Conservation (phyloP, 768 basidiomycete genomes). For the Daedaleopsis sinensis region DNA sequence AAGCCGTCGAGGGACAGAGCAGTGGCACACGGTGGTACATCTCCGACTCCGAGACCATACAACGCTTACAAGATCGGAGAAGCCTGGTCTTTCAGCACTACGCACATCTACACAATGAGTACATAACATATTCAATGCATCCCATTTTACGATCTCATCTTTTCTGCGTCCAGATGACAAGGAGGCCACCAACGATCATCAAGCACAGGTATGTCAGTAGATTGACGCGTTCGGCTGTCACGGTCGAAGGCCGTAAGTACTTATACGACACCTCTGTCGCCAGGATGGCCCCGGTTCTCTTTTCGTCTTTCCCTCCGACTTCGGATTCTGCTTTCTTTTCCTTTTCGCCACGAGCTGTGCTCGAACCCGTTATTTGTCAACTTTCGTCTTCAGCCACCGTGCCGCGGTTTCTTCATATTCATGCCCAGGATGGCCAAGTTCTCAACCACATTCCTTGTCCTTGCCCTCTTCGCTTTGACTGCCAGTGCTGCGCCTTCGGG, state of each 20-base stretch:
- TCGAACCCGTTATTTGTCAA: neutral
- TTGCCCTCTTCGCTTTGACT: neutral
- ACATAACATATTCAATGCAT: too few species aligned
- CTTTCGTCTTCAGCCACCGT: neutral
- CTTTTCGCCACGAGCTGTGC: neutral
- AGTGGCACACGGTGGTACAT: too few species aligned
- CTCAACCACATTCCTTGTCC: too few species aligned
- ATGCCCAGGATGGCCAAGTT: too few species aligned
- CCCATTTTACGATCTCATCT: too few species aligned
- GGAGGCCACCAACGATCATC: neutral
- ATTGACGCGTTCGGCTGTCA: neutral
- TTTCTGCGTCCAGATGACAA: neutral
- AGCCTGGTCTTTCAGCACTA: too few species aligned
- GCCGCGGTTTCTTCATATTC: too few species aligned
- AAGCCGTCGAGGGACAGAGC: too few species aligned
- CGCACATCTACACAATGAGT: too few species aligned
- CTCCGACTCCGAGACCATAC: too few species aligned
- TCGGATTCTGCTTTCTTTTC: neutral
- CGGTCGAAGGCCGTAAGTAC: too few species aligned
- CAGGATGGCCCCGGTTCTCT: neutral
- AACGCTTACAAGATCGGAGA: too few species aligned
- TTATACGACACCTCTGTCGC: neutral
- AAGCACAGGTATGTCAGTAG: neutral
- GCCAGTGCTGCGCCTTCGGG: neutral
- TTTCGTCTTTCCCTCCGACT: neutral